These are phyloP conservation scores for Candolleomyces aberdarensis DNA, from an alignment of 768 basidiomycete genomes.

Conservation along the genomic window DNA sequence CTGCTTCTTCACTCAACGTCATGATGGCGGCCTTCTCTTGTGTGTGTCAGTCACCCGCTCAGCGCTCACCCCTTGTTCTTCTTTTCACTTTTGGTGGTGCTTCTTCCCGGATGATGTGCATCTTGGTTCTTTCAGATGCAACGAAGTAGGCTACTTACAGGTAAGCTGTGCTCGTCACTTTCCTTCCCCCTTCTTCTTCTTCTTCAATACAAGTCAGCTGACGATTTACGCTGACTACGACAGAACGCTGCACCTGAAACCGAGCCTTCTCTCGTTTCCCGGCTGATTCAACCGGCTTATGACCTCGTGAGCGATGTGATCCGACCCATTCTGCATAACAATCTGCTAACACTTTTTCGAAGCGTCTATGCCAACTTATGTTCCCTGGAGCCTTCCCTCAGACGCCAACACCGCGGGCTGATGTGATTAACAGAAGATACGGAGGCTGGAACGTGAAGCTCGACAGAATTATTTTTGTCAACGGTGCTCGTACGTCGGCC, in stretches of 20 bases:
- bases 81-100: background rate
- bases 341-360: background rate
- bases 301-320: conserved; percentile 41
- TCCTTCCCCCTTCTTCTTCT: background rate
- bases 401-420: conserved; percentile 41
- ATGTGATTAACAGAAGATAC: conserved; percentile 46
- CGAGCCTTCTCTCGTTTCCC: conserved; percentile 46
- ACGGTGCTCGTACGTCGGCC: conserved; percentile 53
- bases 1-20: background rate
- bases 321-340: background rate
- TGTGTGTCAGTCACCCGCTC: background rate
- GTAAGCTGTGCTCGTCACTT: conserved; percentile 16
- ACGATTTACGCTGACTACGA: background rate
- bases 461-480: conserved; percentile 65
- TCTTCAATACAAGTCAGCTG: background rate
- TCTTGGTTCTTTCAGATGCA: conserved; percentile 35
- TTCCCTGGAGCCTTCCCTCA: conserved; percentile 57
- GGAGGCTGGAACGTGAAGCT: conserved; percentile 60
- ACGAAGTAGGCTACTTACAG: conserved; percentile 63
- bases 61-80: background rate
- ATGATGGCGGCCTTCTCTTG: background rate
- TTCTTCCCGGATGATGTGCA: background rate
- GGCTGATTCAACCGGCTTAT: conserved; percentile 51
- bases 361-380: conserved; percentile 72
- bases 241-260: conserved; percentile 41